phyloP scores from a whole-genome alignment of 1,284 basidiomycete species.

The Schizopora paradoxa region DNA sequence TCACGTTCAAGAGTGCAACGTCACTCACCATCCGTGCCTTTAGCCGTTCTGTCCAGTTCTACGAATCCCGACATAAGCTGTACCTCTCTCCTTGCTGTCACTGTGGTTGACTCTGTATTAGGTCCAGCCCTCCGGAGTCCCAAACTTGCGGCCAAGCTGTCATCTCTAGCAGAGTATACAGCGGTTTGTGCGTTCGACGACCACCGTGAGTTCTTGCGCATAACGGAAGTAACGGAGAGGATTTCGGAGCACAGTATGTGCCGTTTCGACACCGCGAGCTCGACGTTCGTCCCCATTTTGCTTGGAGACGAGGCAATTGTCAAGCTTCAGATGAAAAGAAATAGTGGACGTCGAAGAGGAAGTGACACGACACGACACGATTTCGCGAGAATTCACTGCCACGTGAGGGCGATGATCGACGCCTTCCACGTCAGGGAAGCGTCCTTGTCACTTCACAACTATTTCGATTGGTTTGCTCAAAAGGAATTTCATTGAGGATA shows the following conservation, averaged over 20 bases:
- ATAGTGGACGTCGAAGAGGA: not conserved
- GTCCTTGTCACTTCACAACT: too few relatives aligned
- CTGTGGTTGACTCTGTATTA: conserved; percentile 31
- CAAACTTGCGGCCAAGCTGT: conserved; percentile 64
- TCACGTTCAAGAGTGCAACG: not conserved
- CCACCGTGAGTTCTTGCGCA: conserved; percentile 97
- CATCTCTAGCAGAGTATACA: conserved; percentile 49
- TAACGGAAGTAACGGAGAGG: conserved; percentile 87
- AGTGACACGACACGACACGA: conserved; percentile 20
- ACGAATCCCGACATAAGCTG: conserved; percentile 90
- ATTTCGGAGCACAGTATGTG: conserved; percentile 88
- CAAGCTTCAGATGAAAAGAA: not conserved
- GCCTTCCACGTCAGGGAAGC: conserved; percentile 1
- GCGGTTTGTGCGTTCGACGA: conserved; percentile 58
- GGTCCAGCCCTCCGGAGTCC: conserved; percentile 60
- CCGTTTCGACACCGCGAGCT: conserved; percentile 44
- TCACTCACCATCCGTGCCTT: conserved; percentile 61
- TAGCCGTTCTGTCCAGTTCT: conserved; percentile 73
- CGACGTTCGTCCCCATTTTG: too few relatives aligned
- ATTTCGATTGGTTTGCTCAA: too few relatives aligned
- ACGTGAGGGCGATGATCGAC: not conserved
- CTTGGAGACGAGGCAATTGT: conserved; percentile 13
- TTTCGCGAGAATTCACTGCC: conserved; percentile 1
- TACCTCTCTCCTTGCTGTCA: conserved; percentile 53
- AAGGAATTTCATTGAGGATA: too few relatives aligned